A percentile compares a stretch with the other conserved stretches of the same genome.
These are phyloP conservation scores for Alnus rubra DNA, from an alignment of 306 rosid species.

Conservation along the genomic window DNA sequence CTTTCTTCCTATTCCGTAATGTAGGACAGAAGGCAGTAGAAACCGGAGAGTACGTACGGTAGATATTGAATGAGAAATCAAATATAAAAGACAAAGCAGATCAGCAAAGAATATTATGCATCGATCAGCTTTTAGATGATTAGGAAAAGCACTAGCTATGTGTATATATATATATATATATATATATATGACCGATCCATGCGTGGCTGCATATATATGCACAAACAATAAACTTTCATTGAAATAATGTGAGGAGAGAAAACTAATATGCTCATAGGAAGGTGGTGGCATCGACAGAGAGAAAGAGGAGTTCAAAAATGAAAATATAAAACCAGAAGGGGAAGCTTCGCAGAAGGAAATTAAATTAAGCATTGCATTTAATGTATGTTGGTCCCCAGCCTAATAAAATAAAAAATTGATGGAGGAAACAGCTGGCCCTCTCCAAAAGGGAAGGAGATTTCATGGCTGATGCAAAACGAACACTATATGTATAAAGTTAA, in stretches of 20 bases:
- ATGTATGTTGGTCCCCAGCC: constrained; percentile 1
- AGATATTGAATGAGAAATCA: not conserved
- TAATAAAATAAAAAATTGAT: not conserved
- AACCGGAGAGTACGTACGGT: not conserved
- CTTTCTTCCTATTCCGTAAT: not conserved
- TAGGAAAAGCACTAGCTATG: not conserved
- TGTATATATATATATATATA: no score
- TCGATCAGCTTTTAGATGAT: not conserved
- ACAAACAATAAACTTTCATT: not conserved
- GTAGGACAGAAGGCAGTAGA: not conserved
- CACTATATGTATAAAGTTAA: not conserved
- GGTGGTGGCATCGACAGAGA: not conserved
- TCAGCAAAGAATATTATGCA: not conserved
- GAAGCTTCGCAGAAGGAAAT: not conserved
- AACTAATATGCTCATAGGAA: not conserved
- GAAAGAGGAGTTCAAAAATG: not conserved
- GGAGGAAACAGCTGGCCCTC: not conserved
- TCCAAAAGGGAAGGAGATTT: not conserved
- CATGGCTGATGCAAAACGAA: not conserved
- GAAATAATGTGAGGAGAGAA: not conserved
- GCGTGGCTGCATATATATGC: not conserved
- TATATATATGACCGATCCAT: not conserved
- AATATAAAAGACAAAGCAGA: not conserved
- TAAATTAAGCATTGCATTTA: not conserved
- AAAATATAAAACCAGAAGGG: not conserved